A percentile compares a stretch with the other conserved stretches of the same genome.
Evolutionary conservation across 306 rosid species (phyloP).

Genomic region (Sindora glabra): DNA sequence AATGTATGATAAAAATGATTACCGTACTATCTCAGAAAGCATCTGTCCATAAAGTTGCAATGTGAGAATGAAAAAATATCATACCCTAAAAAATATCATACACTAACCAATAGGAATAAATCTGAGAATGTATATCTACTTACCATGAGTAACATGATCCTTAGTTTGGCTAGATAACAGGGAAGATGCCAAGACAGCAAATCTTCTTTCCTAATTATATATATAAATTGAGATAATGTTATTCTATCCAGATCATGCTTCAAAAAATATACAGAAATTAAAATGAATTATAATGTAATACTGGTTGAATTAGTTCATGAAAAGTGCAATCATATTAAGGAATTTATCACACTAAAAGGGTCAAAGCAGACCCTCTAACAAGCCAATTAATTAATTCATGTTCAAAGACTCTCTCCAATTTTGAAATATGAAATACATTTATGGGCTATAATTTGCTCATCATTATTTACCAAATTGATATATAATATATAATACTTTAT

Average conservation of each 20-base stretch:
- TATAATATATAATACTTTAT: neutral
- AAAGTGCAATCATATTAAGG: neutral
- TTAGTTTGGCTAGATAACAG: constrained; percentile 93
- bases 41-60: neutral
- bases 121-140: constrained; percentile 16
- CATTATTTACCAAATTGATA: neutral
- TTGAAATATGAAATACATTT: too few relatives aligned
- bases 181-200: constrained; percentile 80
- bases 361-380: neutral
- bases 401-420: too few relatives aligned
- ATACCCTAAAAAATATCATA: neutral
- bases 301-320: neutral
- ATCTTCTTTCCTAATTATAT: constrained; percentile 71
- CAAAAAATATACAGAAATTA: neutral
- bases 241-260: constrained; percentile 2
- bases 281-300: neutral
- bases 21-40: constrained; percentile 1
- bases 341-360: neutral
- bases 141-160: constrained; percentile 76
- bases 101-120: neutral
- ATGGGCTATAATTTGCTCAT: constrained; percentile 1
- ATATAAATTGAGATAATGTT: neutral
- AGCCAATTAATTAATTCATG: constrained; percentile 4
- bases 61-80: neutral
- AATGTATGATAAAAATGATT: neutral